Evolutionary conservation across 108 stramenopile genomes (phyloP).

Genomic region (Cylindrotheca closterium): DNA sequence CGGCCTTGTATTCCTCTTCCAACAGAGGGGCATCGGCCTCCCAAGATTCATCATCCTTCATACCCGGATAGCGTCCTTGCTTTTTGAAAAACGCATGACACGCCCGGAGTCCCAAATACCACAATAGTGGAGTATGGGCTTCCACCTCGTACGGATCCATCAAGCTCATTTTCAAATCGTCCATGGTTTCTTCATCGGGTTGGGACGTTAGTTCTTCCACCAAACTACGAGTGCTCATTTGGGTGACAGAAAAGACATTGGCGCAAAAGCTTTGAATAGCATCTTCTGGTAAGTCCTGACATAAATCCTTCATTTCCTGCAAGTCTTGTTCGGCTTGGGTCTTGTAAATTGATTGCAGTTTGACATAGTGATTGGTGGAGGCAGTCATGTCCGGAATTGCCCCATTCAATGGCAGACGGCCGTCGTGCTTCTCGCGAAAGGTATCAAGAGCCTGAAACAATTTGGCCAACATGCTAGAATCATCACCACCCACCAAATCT

Average conservation of each 20-base stretch:
- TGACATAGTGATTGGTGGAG: constrained; percentile 75
- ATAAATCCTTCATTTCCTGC: constrained; percentile 28
- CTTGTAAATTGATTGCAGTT: constrained; percentile 79
- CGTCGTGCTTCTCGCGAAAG: constrained; percentile 48
- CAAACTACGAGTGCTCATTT: constrained; percentile 57
- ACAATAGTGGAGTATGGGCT: constrained; percentile 68
- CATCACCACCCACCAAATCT: constrained; percentile 7
- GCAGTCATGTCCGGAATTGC: constrained; percentile 94
- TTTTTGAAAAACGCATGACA: constrained; percentile 69
- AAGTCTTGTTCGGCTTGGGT: constrained; percentile 68
- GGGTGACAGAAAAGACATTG: constrained; percentile 63
- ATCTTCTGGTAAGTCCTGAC: constrained; percentile 49
- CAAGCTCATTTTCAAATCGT: constrained; percentile 50
- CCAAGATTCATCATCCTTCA: constrained; percentile 41
- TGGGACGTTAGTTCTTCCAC: constrained; percentile 45
- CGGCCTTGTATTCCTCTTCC: constrained; percentile 35
- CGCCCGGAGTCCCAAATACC: constrained; percentile 84
- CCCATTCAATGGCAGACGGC: constrained; percentile 82
- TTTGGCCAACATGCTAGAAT: constrained; percentile 16
- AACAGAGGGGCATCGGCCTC: constrained; percentile 57
- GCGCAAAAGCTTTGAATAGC: constrained; percentile 71
- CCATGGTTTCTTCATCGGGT: constrained; percentile 26
- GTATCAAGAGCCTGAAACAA: constrained; percentile 47
- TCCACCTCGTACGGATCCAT: constrained; percentile 75
- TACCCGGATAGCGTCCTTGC: constrained; percentile 76